Conservation (phyloP, 169 alveolate species). For the Cryptosporidium canis region DNA sequence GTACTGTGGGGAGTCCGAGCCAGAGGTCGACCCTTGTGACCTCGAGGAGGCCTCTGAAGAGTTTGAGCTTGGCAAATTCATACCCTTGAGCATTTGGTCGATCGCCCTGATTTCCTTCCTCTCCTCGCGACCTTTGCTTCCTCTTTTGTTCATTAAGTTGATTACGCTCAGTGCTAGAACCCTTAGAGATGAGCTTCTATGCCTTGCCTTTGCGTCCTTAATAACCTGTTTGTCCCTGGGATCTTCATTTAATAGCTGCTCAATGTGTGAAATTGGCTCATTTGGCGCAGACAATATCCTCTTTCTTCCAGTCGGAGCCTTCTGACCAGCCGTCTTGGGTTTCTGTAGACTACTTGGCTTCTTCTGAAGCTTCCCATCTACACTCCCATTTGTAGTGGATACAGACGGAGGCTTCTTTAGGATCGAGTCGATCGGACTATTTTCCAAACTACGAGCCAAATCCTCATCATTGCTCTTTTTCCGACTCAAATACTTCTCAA, state of each 20-base stretch:
- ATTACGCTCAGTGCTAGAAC: slow-evolving; percentile 44
- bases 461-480: not conserved
- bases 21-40: not conserved
- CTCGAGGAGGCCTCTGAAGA: not conserved
- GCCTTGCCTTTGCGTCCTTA: not conserved
- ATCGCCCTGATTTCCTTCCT: not conserved
- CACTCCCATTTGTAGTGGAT: not conserved
- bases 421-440: not conserved
- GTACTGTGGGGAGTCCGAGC: not conserved
- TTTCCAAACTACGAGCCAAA: not conserved
- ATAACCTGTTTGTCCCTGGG: not conserved
- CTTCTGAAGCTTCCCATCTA: not conserved
- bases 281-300: slow-evolving; percentile 18
- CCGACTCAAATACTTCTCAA: not conserved
- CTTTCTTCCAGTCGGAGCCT: not conserved
- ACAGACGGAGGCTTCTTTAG: not conserved
- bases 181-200: slow-evolving; percentile 28
- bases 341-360: not conserved
- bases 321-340: not conserved
- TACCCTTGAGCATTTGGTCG: not conserved
- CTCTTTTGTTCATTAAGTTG: slow-evolving; percentile 54
- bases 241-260: not conserved
- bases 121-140: slow-evolving; percentile 44
- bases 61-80: not conserved
- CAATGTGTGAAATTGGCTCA: not conserved